Conservation (phyloP, 2,329 filamentous ascomycete species). For the Cladobotryum mycophilum region DNA sequence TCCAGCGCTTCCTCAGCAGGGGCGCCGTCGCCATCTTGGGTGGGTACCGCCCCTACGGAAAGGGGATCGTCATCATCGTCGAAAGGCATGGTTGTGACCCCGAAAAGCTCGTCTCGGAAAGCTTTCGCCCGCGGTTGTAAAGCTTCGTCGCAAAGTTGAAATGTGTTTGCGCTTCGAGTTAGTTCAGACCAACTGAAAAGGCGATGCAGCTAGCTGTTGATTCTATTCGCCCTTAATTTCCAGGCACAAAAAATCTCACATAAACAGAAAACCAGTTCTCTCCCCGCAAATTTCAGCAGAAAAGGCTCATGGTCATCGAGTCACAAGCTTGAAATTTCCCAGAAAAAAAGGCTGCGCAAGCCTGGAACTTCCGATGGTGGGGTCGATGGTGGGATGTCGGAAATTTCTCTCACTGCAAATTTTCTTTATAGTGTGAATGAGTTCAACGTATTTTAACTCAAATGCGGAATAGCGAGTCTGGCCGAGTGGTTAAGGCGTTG, state of each 20-base stretch:
- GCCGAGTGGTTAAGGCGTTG: slow-evolving; percentile 53
- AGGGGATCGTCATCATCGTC: slow-evolving; percentile 39
- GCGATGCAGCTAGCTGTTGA: neutral
- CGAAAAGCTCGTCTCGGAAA: too few species aligned
- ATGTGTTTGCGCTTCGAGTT: too few species aligned
- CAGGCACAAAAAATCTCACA: too few species aligned
- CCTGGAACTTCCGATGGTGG: too few species aligned
- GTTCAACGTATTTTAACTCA: neutral
- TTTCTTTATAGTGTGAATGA: neutral
- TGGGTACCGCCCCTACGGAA: slow-evolving; percentile 13
- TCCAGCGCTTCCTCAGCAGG: slow-evolving; percentile 55
- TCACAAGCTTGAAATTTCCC: neutral
- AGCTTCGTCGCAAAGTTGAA: too few species aligned
- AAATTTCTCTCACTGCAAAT: neutral
- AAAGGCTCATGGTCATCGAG: neutral
- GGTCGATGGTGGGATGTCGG: too few species aligned
- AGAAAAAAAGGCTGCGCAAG: neutral
- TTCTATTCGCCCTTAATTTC: neutral
- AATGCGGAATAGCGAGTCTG: slow-evolving; percentile 30
- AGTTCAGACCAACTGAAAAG: neutral
- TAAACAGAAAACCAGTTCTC: too few species aligned
- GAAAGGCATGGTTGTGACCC: slow-evolving; percentile 29
- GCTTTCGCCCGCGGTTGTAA: too few species aligned
- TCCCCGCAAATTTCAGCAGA: neutral
- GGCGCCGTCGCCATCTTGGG: slow-evolving; percentile 22